Conservation (phyloP, 176 grass and related monocot species). For the Oryza punctata region DNA sequence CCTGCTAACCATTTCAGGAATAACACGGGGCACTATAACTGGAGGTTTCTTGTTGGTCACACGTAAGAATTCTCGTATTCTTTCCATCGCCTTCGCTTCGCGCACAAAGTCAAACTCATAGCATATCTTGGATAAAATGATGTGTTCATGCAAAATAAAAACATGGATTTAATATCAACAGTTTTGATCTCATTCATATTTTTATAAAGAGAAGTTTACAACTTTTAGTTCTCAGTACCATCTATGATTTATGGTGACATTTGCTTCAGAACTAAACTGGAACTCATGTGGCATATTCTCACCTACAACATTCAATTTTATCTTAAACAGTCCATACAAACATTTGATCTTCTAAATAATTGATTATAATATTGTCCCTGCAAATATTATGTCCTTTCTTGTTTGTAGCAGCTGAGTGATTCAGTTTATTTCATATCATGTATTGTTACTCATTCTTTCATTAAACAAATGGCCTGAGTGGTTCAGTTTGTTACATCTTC, state of each 20-base stretch:
- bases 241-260: too few relatives aligned
- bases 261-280: too few relatives aligned
- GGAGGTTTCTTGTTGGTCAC: slow-evolving; percentile 78
- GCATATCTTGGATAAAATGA: slow-evolving; percentile 57
- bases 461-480: background rate
- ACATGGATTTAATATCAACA: background rate
- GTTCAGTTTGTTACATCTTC: background rate
- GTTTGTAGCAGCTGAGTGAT: slow-evolving; percentile 17
- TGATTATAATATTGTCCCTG: background rate
- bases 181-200: background rate
- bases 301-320: too few relatives aligned
- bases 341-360: too few relatives aligned
- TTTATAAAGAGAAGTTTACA: background rate
- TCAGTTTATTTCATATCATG: background rate
- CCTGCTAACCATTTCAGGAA: slow-evolving; percentile 91
- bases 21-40: slow-evolving; percentile 84
- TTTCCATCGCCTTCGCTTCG: slow-evolving; percentile 92
- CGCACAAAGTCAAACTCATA: slow-evolving; percentile 99
- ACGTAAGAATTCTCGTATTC: slow-evolving; percentile 60
- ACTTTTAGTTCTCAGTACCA: too few relatives aligned
- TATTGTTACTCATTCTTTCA: background rate
- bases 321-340: too few relatives aligned
- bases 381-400: slow-evolving; percentile 20
- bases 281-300: too few relatives aligned
- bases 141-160: background rate